Evolutionary conservation across 192 early-diverging fungal species (phyloP), one percentile per base, ranked within the genome.

Genomic region (Paraglomus brasilianum): DNA sequence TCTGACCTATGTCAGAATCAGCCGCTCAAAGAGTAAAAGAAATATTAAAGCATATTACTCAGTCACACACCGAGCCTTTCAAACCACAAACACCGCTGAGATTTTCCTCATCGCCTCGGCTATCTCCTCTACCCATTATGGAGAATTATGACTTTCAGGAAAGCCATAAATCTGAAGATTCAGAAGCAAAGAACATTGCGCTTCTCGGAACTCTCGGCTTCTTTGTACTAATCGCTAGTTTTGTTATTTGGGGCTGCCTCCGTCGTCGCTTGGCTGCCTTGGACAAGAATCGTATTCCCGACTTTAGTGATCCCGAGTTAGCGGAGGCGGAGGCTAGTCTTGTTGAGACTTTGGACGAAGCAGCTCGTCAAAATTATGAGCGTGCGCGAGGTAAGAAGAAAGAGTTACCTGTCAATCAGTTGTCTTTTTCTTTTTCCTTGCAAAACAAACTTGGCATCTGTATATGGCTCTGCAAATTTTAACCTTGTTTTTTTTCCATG

Each of bases 361-460:
- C 79, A 44, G 77, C 77, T 24, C 61, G 80, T 41, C 73, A 77
- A 13, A 79, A 75, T 62, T 82, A 79, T 68, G 80, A 79, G 51
- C 73, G 75, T 40, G 80, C 80, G 2, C 74, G 74, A 72, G 43
- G 80, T 82, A 80, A 72, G 24, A 46, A 57, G 59, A 41, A 30
- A 41, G 7, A 43, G 17, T 39, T 43, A 42, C 5, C 5, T 19
- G 45, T 52, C 30, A 44, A 59, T 49, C 22, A 14, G 1, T 30
- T 40, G 45, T 58, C 6, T 15, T 41, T 53, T 24, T 14, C 40
- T 45, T 45, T 64, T 9, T 2, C 0, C 8, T 38, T 14, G 9
- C 30, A 43, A 67, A 30, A n/a, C 5, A 15, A 17, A 66, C 58
- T 45, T 21, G 5, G 24, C 13, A 4, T 8, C 5, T 30, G 24